Evolutionary conservation across 2,329 filamentous ascomycete genomes (phyloP).

Genomic region (Neurospora crassa): DNA sequence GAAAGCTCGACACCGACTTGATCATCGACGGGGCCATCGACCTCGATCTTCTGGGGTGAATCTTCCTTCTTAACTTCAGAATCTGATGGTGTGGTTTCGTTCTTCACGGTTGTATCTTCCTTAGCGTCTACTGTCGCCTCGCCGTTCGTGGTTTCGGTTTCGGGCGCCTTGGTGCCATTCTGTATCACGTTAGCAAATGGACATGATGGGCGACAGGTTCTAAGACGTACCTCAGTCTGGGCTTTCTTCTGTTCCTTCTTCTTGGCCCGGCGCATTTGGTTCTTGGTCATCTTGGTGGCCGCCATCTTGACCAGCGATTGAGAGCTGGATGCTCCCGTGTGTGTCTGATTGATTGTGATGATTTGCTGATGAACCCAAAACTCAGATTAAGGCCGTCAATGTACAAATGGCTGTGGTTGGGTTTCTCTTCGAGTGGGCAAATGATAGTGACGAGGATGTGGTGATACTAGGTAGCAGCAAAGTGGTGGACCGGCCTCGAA

Average conservation of each 20-base stretch:
- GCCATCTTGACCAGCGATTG: constrained; percentile 40
- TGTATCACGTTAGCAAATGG: constrained; percentile 2
- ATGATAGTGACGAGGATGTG: neutral
- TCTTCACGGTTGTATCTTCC: constrained; percentile 23
- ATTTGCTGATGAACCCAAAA: neutral
- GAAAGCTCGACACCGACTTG: constrained; percentile 25
- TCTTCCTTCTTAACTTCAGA: constrained; percentile 34
- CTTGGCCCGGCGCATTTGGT: constrained; percentile 83
- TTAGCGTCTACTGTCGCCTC: constrained; percentile 6
- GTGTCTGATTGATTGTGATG: neutral
- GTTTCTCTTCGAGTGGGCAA: neutral
- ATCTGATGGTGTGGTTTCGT: constrained; percentile 22
- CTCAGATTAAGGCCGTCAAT: neutral
- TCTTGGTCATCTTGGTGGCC: constrained; percentile 74
- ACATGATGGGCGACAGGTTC: neutral
- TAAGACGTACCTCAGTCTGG: constrained; percentile 38
- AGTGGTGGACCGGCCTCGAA: neutral
- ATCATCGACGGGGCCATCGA: constrained; percentile 38
- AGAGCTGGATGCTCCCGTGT: constrained; percentile 9
- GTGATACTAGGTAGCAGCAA: neutral
- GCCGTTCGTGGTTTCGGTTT: constrained; percentile 13
- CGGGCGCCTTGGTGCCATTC: constrained; percentile 12
- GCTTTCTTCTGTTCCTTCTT: constrained; percentile 85
- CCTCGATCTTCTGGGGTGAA: constrained; percentile 25
- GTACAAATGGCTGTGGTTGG: constrained; percentile 1